Conservation (phyloP, 192 early-diverging fungal species). For the Anaeromyces robustus region DNA sequence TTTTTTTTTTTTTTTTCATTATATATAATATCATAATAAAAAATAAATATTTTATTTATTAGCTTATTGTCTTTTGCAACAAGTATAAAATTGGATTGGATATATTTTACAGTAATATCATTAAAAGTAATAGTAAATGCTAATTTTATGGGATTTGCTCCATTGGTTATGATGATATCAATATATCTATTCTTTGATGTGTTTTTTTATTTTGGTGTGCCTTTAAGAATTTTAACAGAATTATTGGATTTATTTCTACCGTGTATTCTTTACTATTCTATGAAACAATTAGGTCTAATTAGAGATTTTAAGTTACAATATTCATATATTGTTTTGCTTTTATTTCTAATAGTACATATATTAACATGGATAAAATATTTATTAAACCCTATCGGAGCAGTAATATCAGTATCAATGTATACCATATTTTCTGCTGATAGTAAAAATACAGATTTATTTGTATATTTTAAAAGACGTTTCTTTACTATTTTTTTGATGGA, state of each 20-base stretch:
- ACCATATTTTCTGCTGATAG: too few species aligned
- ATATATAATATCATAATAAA: too few species aligned
- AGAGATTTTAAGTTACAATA: not conserved
- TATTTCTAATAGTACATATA: not conserved
- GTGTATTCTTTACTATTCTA: not conserved
- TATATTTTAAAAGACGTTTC: not conserved
- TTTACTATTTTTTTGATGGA: not conserved
- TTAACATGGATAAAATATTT: not conserved
- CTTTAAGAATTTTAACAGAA: not conserved
- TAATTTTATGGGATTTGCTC: not conserved
- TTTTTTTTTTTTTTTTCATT: too few species aligned
- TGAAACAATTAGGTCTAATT: not conserved
- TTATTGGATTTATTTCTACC: not conserved
- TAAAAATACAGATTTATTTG: too few species aligned
- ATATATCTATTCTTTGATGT: not conserved
- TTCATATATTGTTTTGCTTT: not conserved
- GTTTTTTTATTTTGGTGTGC: not conserved
- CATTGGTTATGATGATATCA: not conserved
- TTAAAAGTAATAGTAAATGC: not conserved
- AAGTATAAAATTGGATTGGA: not conserved
- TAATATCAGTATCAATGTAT: too few species aligned
- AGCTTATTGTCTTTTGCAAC: not conserved
- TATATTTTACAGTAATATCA: not conserved
- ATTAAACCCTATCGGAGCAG: not conserved
- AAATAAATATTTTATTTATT: too few species aligned